Conservation (phyloP, 306 rosid genomes). For the Medicago arabica region DNA sequence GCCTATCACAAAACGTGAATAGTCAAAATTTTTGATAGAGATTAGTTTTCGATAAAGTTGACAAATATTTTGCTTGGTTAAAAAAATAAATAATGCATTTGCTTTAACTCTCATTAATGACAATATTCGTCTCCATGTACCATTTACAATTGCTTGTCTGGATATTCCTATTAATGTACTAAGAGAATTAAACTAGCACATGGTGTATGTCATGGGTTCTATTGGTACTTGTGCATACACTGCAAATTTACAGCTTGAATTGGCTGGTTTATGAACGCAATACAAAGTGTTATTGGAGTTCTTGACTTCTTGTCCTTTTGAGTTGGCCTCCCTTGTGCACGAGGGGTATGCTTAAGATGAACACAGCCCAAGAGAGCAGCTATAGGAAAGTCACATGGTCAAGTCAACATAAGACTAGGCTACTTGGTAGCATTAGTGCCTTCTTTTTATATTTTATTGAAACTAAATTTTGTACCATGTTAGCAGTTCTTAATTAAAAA, state of each 20-base stretch:
- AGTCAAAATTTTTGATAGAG: too few species aligned
- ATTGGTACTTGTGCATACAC: conserved; percentile 58
- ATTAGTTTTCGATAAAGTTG: too few species aligned
- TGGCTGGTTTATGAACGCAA: conserved; percentile 40
- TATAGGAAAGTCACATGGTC: conserved; percentile 56
- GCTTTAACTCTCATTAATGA: conserved; percentile 12
- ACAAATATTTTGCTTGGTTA: too few species aligned
- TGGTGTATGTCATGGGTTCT: conserved; percentile 42
- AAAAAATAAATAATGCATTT: neutral
- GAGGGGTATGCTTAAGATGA: conserved; percentile 53
- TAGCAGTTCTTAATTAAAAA: neutral
- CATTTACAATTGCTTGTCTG: conserved; percentile 17
- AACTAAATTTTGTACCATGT: neutral
- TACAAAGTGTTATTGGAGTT: conserved; percentile 5
- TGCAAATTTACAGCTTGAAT: conserved; percentile 46
- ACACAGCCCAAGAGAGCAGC: conserved; percentile 69
- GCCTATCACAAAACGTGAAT: too few species aligned
- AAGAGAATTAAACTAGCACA: conserved; percentile 43
- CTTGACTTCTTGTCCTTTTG: conserved; percentile 44
- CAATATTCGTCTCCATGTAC: conserved; percentile 28
- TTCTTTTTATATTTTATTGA: conserved; percentile 32
- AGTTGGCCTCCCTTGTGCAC: conserved; percentile 47
- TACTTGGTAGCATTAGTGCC: neutral
- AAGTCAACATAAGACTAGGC: conserved; percentile 44
- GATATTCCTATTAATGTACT: conserved; percentile 18